Conservation (phyloP, 1,284 basidiomycete species). For the Hemileia vastatrix region DNA sequence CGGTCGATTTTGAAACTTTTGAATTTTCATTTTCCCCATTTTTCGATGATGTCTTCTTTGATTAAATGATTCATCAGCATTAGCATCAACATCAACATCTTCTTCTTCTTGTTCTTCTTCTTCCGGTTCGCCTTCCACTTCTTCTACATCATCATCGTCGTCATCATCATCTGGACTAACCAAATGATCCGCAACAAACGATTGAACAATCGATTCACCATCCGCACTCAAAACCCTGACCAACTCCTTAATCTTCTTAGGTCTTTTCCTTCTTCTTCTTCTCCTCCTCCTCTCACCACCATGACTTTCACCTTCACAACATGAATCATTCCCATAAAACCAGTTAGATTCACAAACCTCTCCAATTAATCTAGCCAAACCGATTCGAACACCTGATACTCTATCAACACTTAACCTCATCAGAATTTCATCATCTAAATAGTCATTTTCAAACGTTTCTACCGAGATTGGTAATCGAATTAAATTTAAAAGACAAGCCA, state of each 20-base stretch:
- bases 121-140: neutral
- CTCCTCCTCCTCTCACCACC: neutral
- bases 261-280: neutral
- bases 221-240: slow-evolving; percentile 5
- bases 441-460: neutral
- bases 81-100: too few relatives aligned
- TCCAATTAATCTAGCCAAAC: slow-evolving; percentile 13
- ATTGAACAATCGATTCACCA: slow-evolving; percentile 7
- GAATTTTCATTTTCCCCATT: too few relatives aligned
- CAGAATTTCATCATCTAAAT: slow-evolving; percentile 2
- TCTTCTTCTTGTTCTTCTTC: slow-evolving; percentile 11
- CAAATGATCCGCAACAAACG: slow-evolving; percentile 5
- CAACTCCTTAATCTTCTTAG: neutral
- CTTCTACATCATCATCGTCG: neutral
- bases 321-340: slow-evolving; percentile 4
- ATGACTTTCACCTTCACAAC: neutral
- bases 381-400: slow-evolving; percentile 17
- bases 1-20: too few relatives aligned
- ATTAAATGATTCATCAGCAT: too few relatives aligned
- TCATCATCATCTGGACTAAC: slow-evolving; percentile 2
- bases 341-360: slow-evolving; percentile 6
- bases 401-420: slow-evolving; percentile 6
- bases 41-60: too few relatives aligned
- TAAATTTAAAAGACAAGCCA: slow-evolving; percentile 7
- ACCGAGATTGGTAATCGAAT: slow-evolving; percentile 3